A percentile compares a stretch with the other conserved stretches of the same genome.
Evolutionary conservation across 768 basidiomycete species (phyloP).

Genomic region (Termitomyces sp.): DNA sequence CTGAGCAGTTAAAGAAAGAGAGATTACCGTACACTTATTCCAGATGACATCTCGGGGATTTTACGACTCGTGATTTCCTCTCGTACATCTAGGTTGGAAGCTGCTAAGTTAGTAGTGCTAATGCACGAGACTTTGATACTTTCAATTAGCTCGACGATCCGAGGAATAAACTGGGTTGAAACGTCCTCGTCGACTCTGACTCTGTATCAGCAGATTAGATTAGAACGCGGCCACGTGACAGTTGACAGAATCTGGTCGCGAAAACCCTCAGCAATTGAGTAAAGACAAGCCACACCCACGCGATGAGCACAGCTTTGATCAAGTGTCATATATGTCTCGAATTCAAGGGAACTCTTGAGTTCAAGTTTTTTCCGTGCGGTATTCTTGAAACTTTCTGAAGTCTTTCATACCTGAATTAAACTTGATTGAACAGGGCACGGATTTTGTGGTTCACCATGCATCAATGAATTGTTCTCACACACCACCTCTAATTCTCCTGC

Average conservation of each 20-base stretch:
- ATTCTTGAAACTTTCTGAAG: constrained; percentile 8
- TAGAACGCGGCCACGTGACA: constrained; percentile 11
- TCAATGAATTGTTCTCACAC: constrained; percentile 17
- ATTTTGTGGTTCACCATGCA: constrained; percentile 30
- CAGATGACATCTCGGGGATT: no score
- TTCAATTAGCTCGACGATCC: no score
- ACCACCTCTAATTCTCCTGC: background rate
- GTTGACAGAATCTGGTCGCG: background rate
- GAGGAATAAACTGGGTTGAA: no score
- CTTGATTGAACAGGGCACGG: constrained; percentile 29
- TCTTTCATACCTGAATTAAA: background rate
- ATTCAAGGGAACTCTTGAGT: constrained; percentile 17
- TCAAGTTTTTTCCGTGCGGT: constrained; percentile 31
- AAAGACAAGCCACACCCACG: background rate
- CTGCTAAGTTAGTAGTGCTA: no score
- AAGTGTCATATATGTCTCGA: constrained; percentile 24
- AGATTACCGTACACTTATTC: no score
- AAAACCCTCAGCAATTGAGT: background rate
- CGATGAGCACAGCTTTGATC: background rate
- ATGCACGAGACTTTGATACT: no score
- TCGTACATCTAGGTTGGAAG: no score
- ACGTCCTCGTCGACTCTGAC: no score
- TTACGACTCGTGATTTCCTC: no score
- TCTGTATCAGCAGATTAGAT: background rate
- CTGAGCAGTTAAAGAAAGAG: no score